Base-by-base conservation (phyloP, 2,329 filamentous ascomycete genomes). In the Cordyceps cicadae region DNA sequence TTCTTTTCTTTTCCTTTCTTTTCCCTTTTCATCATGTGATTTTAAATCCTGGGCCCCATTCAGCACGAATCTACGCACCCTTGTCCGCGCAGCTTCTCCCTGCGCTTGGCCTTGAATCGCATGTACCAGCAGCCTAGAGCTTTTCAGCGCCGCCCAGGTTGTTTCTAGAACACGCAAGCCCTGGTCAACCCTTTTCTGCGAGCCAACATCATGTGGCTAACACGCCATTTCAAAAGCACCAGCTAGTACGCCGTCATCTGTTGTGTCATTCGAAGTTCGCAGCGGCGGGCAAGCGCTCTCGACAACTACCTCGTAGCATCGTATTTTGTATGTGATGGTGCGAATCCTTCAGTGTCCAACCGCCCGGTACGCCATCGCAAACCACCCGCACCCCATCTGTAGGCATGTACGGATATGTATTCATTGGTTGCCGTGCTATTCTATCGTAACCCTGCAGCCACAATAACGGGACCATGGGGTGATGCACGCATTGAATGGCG, bases 381-480 rank as follows among this genome's bases (percentile, higher is more conserved):
- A 29, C 24, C 48, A 43, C 37, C 12, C 49, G 9, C 37, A 7
- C 24, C 34, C n/a, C 24, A 43, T 51, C 17, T 21, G 26, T 37
- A 51, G 17, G 43, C 11, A 34, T 59, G 39, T n/a, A 17, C 48
- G 43, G 24, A n/a, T 21, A 34, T 59, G 39, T n/a, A 17, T 43
- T 43, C 39, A n/a, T 37, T 37, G 34, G 51, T 58, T 58, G 34
- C 55, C 46, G 46, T 58, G 55, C 21, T 51, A 58, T 58, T 58
- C 49, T 48, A 59, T 45, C 48, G 43, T 37, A 15, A n/a, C 26
- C 56, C 48, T 52, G 56, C 34, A 59, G 56, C 48, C 56, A 52
- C 49, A 26, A 52, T 57, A 26, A 24, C 24, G 14, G 54, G 29
- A 57, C 43, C 32, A 57, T 59, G 56, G 56, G 48, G 49, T 59